Conservation (phyloP, 1,284 basidiomycete species). For the Marasmius fiardii region DNA sequence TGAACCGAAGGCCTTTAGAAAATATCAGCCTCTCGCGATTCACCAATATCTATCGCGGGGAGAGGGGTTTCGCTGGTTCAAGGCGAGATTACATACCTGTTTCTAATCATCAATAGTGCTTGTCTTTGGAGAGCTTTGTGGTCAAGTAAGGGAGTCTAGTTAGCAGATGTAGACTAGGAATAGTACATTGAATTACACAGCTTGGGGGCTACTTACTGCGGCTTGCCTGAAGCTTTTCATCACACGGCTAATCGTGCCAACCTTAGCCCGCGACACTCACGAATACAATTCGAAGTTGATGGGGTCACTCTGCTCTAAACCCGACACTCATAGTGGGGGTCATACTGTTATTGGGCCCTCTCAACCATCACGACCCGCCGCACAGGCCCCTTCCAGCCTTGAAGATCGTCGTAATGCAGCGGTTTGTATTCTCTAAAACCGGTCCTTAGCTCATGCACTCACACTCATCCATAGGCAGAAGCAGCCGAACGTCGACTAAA, state of each 20-base stretch:
- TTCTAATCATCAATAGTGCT: slow-evolving; percentile 15
- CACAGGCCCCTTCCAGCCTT: slow-evolving; percentile 14
- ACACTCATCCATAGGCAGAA: slow-evolving; percentile 30
- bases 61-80: slow-evolving; percentile 19
- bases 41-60: slow-evolving; percentile 28
- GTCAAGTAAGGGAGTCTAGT: not conserved
- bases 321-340: slow-evolving; percentile 44
- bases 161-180: not conserved
- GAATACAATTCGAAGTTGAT: slow-evolving; percentile 31
- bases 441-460: not conserved
- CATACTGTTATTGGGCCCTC: slow-evolving; percentile 49
- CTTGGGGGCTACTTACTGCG: too few relatives aligned
- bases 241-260: too few relatives aligned
- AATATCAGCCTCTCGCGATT: slow-evolving; percentile 45
- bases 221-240: too few relatives aligned
- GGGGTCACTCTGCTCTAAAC: slow-evolving; percentile 70
- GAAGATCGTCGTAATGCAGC: slow-evolving; percentile 57
- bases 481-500: slow-evolving; percentile 66
- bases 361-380: slow-evolving; percentile 18
- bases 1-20: slow-evolving; percentile 51
- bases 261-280: not conserved
- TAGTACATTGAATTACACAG: too few relatives aligned
- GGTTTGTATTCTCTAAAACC: slow-evolving; percentile 18
- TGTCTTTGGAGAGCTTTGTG: not conserved
- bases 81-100: slow-evolving; percentile 41